phyloP scores from a whole-genome alignment of 345 rosid species.

The Bruguiera parviflora region DNA sequence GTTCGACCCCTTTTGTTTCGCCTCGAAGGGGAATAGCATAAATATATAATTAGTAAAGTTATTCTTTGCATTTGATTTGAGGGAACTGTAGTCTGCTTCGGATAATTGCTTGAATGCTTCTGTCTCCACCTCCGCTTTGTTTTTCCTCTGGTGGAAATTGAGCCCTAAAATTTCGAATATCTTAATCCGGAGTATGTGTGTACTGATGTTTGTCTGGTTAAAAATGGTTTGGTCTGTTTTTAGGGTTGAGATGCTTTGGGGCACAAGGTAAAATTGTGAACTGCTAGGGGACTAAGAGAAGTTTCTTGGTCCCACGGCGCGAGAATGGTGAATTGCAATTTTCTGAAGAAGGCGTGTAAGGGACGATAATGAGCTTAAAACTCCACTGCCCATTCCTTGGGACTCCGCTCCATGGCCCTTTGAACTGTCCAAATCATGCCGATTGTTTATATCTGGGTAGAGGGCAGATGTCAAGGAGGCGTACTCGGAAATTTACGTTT shows the following conservation, averaged over 20 bases:
- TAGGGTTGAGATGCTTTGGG: conserved; percentile 25
- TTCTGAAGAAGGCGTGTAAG: neutral
- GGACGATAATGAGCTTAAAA: conserved; percentile 41
- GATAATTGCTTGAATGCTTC: too few species aligned
- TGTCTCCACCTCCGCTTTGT: too few species aligned
- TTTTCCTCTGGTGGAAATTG: too few species aligned
- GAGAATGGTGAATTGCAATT: conserved; percentile 32
- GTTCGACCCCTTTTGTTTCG: too few species aligned
- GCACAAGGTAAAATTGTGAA: conserved; percentile 8
- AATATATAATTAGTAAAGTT: too few species aligned
- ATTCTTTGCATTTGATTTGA: too few species aligned
- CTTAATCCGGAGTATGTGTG: neutral
- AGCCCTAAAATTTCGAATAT: neutral
- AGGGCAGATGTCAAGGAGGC: conserved; percentile 30
- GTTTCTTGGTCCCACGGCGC: conserved; percentile 55
- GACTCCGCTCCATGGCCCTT: conserved; percentile 35
- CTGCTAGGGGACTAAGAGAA: conserved; percentile 51
- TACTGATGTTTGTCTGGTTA: too few species aligned
- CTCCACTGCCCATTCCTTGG: conserved; percentile 56
- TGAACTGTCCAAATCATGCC: conserved; percentile 22
- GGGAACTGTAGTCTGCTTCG: too few species aligned
- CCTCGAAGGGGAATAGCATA: too few species aligned
- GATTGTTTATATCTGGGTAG: conserved; percentile 24
- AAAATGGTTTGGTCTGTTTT: neutral
- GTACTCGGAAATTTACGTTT: conserved; percentile 34